A percentile compares a stretch with the other conserved stretches of the same genome.
phyloP scores from a whole-genome alignment of 352 stramenopile genomes.

The Pythium oligandrum region DNA sequence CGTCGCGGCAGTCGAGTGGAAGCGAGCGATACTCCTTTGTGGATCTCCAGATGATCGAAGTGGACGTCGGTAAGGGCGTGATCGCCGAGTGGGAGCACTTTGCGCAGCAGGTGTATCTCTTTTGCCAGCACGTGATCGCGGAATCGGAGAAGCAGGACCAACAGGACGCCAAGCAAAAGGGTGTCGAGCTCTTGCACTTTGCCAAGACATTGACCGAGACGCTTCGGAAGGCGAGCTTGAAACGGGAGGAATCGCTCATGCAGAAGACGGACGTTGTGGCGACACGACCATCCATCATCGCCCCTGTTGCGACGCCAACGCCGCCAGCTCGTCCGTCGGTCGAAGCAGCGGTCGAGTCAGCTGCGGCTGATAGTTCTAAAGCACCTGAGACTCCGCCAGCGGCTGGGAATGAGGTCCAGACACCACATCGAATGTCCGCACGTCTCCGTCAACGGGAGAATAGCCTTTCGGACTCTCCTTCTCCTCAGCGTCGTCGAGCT shows the following conservation, averaged over 20 bases:
- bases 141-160: constrained; percentile 44
- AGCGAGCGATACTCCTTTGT: constrained; percentile 18
- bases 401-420: constrained; percentile 15
- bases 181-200: constrained; percentile 72
- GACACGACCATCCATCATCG: background rate
- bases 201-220: constrained; percentile 68
- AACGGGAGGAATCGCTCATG: constrained; percentile 57
- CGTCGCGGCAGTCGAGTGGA: constrained; percentile 7
- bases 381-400: constrained; percentile 7
- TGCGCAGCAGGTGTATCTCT: constrained; percentile 63
- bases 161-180: constrained; percentile 61
- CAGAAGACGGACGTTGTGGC: constrained; percentile 22
- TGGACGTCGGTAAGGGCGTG: constrained; percentile 24
- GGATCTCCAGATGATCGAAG: constrained; percentile 50
- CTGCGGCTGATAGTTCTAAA: constrained; percentile 8
- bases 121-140: constrained; percentile 69
- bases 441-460: constrained; percentile 49
- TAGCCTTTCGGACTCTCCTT: constrained; percentile 33
- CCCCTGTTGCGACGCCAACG: constrained; percentile 1
- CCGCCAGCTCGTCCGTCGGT: background rate
- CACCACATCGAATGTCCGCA: constrained; percentile 42
- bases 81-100: constrained; percentile 68
- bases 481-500: constrained; percentile 10
- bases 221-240: constrained; percentile 57
- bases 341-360: background rate